These are phyloP conservation scores for Halteria grandinella DNA, from an alignment of 73 alveolate species.

Conservation along the genomic window DNA sequence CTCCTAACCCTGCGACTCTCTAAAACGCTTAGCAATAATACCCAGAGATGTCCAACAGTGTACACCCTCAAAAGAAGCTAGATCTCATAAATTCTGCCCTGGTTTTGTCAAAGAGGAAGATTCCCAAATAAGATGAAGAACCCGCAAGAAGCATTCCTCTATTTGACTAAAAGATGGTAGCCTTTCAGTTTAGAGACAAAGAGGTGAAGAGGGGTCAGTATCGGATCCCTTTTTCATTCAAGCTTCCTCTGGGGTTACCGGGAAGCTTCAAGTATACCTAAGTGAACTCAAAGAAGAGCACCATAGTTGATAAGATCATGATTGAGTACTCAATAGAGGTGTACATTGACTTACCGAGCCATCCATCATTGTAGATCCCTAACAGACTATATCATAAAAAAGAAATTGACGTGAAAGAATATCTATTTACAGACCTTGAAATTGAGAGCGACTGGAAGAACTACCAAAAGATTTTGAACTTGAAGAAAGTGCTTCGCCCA, in stretches of 20 bases:
- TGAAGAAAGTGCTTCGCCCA: slow-evolving; percentile 29
- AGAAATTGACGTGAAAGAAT: slow-evolving; percentile 37
- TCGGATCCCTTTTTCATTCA: slow-evolving; percentile 20
- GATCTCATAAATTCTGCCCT: slow-evolving; percentile 12
- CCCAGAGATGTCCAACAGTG: too few relatives aligned
- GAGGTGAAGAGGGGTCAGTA: slow-evolving; percentile 13
- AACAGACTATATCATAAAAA: neutral
- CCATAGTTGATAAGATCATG: slow-evolving; percentile 27
- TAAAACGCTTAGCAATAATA: too few relatives aligned
- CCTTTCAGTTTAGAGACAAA: slow-evolving; percentile 25
- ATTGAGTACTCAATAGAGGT: slow-evolving; percentile 19
- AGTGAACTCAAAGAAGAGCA: too few relatives aligned
- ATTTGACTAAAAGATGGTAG: neutral
- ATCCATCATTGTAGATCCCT: too few relatives aligned
- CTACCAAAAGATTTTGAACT: neutral
- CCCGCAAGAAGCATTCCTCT: neutral
- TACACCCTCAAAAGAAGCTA: too few relatives aligned
- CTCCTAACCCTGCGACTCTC: too few relatives aligned
- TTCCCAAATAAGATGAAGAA: neutral
- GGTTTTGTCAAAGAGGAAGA: neutral
- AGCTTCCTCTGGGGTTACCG: slow-evolving; percentile 6
- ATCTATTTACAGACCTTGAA: slow-evolving; percentile 14
- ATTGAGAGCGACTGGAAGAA: slow-evolving; percentile 16
- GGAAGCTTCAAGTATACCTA: slow-evolving; percentile 12
- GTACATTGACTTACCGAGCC: slow-evolving; percentile 28